Evolutionary conservation across 2,329 filamentous ascomycete genomes (phyloP), one percentile per base, ranked within the genome.

Genomic region (Magnaporthiopsis incrustans): DNA sequence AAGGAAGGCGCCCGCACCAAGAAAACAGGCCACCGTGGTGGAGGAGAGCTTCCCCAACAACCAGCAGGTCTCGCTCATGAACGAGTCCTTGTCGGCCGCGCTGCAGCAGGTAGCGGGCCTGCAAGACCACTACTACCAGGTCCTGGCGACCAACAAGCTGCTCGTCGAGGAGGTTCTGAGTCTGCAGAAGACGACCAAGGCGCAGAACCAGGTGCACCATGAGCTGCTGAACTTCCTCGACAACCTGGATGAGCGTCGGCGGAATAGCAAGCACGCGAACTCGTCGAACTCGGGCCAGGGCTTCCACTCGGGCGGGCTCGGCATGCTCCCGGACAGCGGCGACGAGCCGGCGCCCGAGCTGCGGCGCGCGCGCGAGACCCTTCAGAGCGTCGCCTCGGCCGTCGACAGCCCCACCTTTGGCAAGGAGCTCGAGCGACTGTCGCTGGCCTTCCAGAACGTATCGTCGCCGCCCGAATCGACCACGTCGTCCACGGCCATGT

Each of bases 101-200:
- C 92, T 97, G 71, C 91, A 96, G 72, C 94, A 98, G 75, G 86
- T 98, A 57, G 92, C 97, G 73, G 86, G 90, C 65, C 80, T 98
- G 57, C 91, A 95, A 71, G 91, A 94, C 70, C 85, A 91, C 67
- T 95, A 92, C 74, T 87, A 89, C 66, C 92, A 96, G 70, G 83
- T 97, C 63, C 78, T 82, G 18, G 82, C 86, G 68, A 82, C 83
- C 14, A 88, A 89, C 71, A 81, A 83, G 68, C 77, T 86, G 25
- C 81, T 89, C 60, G 79, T 87, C 56, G 84, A 85, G 66, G 85
- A 89, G 71, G 82, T 88, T 26, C 70, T 86, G 67, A 80, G 81
- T 59, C 72, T 88, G 66, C 85, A 87, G 66, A 87, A 86, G 73
- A 81, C 85, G 73, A 76, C 87, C 65, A 84, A 81, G 65, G 79